Evolutionary conservation across 2,329 filamentous ascomycete genomes (phyloP), one percentile per base, ranked within the genome.

Genomic region (Penicillium sp.): DNA sequence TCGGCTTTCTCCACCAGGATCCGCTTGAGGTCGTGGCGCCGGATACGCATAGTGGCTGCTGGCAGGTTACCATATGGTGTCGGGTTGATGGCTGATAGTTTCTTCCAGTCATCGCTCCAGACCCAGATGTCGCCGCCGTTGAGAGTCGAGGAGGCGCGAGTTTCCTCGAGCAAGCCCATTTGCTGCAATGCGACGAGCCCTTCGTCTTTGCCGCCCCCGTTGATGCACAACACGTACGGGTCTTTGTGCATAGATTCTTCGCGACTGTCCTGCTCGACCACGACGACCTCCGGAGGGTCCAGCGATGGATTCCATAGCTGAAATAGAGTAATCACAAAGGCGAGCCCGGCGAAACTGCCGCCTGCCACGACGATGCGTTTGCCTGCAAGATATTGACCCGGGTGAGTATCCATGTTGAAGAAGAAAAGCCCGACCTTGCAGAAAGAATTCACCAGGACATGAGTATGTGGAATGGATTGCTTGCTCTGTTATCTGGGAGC

Each of bases 361-460:
- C 71, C 71, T 2, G 64, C 60, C 5, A 75, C 54, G 16, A 72
- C 55, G 38, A 74, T 69, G 14, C 57, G 63, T 49, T 72, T 72
- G 10, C 63, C 61, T 4, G 62, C 53, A 4, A 35, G 38, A 25
- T 29, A 41, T 16, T 41, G 19, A 19, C 18, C 38, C 10, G 32
- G 26, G 14, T 31, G 19, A 18, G 11, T 11, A 14, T 23, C 35
- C 32, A 35, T 41, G 26, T 26, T 39, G 21, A n/a, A 33, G 7
- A 11, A 7, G 21, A 23, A 23, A 23, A 7, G 21, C 11, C 11
- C 21, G 21, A 7, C n/a, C n/a, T n/a, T n/a, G n/a, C n/a, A n/a
- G n/a, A n/a, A n/a, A n/a, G n/a, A n/a, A n/a, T n/a, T n/a, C n/a
- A n/a, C n/a, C n/a, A n/a, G n/a, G n/a, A n/a, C n/a, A n/a, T n/a